Evolutionary conservation across 2,329 filamentous ascomycete species (phyloP).

Genomic region (Pseudogymnoascus sp.): DNA sequence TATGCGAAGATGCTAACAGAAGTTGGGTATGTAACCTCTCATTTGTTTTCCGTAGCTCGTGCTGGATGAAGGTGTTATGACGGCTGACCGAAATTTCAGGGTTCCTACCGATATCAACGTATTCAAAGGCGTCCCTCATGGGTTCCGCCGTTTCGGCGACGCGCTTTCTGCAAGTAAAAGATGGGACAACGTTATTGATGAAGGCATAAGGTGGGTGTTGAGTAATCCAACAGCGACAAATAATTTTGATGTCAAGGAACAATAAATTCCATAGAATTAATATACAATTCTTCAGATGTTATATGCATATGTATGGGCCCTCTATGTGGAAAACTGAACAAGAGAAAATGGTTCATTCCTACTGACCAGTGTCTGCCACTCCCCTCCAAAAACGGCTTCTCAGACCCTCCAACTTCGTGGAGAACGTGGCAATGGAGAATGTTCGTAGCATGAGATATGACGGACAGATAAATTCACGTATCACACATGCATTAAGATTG

Average conservation of each 20-base stretch:
- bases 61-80: background rate
- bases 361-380: background rate
- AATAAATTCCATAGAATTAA: background rate
- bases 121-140: conserved; percentile 48
- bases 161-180: conserved; percentile 33
- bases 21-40: conserved; percentile 33
- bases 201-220: conserved; percentile 39
- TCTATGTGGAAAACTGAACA: background rate
- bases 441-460: background rate
- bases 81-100: conserved; percentile 21
- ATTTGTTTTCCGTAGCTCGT: background rate
- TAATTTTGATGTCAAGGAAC: background rate
- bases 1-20: conserved; percentile 39
- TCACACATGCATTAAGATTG: background rate
- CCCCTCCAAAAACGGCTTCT: background rate
- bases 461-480: background rate
- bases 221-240: conserved; percentile 29
- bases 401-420: background rate
- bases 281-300: background rate
- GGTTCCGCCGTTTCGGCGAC: conserved; percentile 37
- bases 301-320: background rate
- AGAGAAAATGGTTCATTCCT: background rate
- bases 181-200: conserved; percentile 39
- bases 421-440: background rate
- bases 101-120: conserved; percentile 43